Evolutionary conservation across 345 rosid species (phyloP).

Genomic region (Eucalyptus pauciflora): DNA sequence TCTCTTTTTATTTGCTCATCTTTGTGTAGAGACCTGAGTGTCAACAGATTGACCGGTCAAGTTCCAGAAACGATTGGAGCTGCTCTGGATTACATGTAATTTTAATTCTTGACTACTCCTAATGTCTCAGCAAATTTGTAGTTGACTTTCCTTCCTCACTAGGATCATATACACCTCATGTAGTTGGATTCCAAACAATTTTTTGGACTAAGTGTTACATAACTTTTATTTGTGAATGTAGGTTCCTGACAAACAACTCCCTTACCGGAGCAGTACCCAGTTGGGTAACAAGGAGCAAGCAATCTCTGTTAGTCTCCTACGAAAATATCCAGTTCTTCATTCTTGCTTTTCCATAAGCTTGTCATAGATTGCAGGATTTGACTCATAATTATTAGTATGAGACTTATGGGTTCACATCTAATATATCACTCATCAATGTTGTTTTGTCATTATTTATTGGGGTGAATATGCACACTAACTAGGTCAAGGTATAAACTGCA

Average conservation of each 20-base stretch:
- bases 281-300: constrained; percentile 19
- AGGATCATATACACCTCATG: not conserved
- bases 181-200: not conserved
- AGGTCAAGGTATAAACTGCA: not conserved
- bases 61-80: constrained; percentile 24
- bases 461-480: not conserved
- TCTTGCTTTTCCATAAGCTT: not conserved
- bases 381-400: not conserved
- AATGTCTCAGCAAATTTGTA: not conserved
- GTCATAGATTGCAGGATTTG: not conserved
- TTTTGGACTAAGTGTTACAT: not conserved
- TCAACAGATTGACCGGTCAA: constrained; percentile 51
- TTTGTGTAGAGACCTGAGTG: constrained; percentile 66
- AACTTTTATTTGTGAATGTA: not conserved
- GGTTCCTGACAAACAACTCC: constrained; percentile 73
- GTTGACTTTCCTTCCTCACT: not conserved
- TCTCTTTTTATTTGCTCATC: not conserved
- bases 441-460: not conserved
- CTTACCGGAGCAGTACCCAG: constrained; percentile 52
- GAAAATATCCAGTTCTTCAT: not conserved
- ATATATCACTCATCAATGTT: not conserved
- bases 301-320: constrained; percentile 26
- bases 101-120: not conserved
- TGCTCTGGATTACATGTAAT: constrained; percentile 35
- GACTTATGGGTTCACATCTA: not conserved